phyloP scores from a whole-genome alignment of 257 asterid species.

The Solanum sejunctum region DNA sequence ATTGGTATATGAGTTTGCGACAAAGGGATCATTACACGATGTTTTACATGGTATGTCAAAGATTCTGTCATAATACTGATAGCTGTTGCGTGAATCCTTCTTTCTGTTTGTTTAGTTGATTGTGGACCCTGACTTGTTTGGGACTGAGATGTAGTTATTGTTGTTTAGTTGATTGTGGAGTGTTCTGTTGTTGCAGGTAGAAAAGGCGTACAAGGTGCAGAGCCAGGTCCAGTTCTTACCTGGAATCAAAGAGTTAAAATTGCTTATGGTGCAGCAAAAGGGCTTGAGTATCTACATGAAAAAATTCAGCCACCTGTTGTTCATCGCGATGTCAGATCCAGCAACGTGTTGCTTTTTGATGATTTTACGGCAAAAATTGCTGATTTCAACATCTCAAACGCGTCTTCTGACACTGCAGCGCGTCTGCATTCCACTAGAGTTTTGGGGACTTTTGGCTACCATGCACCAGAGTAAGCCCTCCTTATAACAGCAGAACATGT shows the following conservation, averaged over 20 bases:
- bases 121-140: not conserved
- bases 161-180: not conserved
- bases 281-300: constrained; percentile 82
- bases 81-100: not conserved
- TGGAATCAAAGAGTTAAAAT: constrained; percentile 87
- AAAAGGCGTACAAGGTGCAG: constrained; percentile 93
- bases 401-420: constrained; percentile 87
- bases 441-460: constrained; percentile 88
- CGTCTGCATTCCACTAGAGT: constrained; percentile 90
- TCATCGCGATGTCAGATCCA: constrained; percentile 87
- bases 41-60: constrained; percentile 58
- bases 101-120: not conserved
- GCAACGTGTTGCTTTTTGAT: constrained; percentile 81
- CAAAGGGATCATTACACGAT: constrained; percentile 75
- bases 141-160: not conserved
- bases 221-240: constrained; percentile 77
- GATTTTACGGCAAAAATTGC: constrained; percentile 72
- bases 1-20: constrained; percentile 64
- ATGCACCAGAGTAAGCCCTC: constrained; percentile 71
- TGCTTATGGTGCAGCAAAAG: constrained; percentile 87
- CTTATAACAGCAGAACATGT: not conserved
- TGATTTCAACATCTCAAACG: constrained; percentile 73
- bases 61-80: not conserved
- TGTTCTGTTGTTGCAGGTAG: constrained; percentile 30
- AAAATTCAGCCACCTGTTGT: constrained; percentile 75